These are phyloP conservation scores for Calonectria pseudoturangicola DNA, from an alignment of 2,329 filamentous ascomycete genomes.

Conservation along the genomic window DNA sequence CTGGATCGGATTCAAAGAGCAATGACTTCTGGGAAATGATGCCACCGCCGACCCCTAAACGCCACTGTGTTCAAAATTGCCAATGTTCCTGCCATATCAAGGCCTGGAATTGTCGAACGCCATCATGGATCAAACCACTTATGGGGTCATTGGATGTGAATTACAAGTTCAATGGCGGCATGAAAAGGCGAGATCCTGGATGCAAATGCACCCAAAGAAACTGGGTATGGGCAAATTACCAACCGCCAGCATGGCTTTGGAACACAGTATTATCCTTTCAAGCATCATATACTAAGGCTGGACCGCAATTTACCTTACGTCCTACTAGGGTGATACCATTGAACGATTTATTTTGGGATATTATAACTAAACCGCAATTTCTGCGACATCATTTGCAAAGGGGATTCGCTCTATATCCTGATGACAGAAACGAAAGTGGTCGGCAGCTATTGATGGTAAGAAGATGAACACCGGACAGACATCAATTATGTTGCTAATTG, in stretches of 20 bases:
- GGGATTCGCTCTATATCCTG: background rate
- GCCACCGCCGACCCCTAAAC: background rate
- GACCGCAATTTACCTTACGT: background rate
- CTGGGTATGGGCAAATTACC: background rate
- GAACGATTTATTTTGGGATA: rapidly evolving
- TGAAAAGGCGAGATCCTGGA: background rate
- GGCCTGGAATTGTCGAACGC: background rate
- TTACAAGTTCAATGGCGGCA: too few species aligned
- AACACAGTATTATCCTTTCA: background rate
- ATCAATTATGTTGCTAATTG: too few species aligned
- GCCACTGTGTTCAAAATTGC: background rate
- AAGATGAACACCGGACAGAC: too few species aligned
- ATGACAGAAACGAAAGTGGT: background rate
- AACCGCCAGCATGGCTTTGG: background rate
- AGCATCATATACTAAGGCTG: background rate
- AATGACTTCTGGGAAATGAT: too few species aligned
- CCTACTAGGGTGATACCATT: background rate
- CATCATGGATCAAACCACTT: background rate
- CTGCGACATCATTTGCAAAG: background rate
- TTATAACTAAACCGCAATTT: rapidly evolving
- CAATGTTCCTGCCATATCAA: background rate
- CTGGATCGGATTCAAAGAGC: too few species aligned
- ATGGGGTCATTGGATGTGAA: background rate
- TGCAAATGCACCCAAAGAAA: background rate
- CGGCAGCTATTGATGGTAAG: background rate